These are phyloP conservation scores for Tetrapyrgos nigripes DNA, from an alignment of 1,284 basidiomycete genomes.

Conservation along the genomic window DNA sequence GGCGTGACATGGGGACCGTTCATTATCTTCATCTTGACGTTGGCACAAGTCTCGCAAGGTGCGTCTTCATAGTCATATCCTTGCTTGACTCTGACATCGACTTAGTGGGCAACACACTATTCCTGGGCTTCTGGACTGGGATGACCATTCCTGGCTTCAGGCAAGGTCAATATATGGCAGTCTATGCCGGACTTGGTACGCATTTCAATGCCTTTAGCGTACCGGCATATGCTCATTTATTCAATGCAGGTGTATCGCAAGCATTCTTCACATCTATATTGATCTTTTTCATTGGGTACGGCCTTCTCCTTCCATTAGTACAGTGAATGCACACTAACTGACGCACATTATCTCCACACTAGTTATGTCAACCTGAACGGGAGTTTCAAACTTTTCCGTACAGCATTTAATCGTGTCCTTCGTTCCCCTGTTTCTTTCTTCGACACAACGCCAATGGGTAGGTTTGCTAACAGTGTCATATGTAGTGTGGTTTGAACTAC, in stretches of 20 bases:
- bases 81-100: background rate
- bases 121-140: constrained; percentile 28
- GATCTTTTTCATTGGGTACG: constrained; percentile 47
- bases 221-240: background rate
- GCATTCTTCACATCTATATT: constrained; percentile 51
- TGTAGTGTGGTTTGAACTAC: background rate
- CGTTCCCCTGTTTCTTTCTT: constrained; percentile 67
- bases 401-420: constrained; percentile 52
- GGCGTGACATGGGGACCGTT: constrained; percentile 31
- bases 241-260: constrained; percentile 31
- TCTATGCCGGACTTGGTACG: constrained; percentile 53
- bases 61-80: background rate
- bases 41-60: constrained; percentile 22
- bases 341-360: no score
- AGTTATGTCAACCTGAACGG: constrained; percentile 47
- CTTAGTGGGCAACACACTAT: constrained; percentile 23
- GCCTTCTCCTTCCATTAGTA: background rate
- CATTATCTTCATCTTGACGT: constrained; percentile 14
- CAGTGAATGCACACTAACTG: background rate
- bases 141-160: constrained; percentile 36
- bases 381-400: constrained; percentile 54
- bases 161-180: constrained; percentile 55
- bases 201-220: background rate
- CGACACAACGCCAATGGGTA: constrained; percentile 70
- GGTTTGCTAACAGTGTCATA: constrained; percentile 13